Base-by-base conservation (phyloP, 352 stramenopile species). In the Phytophthora vignae region DNA sequence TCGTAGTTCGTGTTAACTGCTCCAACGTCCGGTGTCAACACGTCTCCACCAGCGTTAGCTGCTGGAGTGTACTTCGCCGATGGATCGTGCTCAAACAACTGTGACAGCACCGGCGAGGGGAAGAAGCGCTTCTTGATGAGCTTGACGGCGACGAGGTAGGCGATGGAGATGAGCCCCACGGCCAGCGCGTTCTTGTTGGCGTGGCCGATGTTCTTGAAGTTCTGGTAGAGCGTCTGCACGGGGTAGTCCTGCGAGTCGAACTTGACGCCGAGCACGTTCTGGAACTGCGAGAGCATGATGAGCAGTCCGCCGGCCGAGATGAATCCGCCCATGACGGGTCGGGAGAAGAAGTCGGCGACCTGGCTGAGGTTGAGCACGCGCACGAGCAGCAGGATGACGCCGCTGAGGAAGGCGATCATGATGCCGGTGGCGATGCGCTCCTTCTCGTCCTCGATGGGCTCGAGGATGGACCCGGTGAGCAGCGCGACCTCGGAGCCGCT, bases 321-420 rank as follows among this genome's bases (percentile, higher is more conserved):
- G 78, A 98, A 98, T 46, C 92, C 92, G 7, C 87, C 91, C 69
- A 98, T 86, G 59, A 98, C 92, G 1, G 93, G 90, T 56, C 96
- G 84, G 3, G 85, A 93, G 67, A 98, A 87, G 73, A 98, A 97
- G 58, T 92, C 90, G 12, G 88, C 89, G 49, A 98, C 77, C 54
- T 95, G 91, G 36, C 90, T 91, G 40, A 96, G 77, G 44, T 86
- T 79, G 9, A 96, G 67, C 9, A 96, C 38, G 27, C 91, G 87
- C 38, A 97, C 80, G 25, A 86, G 56, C 44, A 97, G 67, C 40
- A 96, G 81, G 73, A 90, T 86, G 52, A 87, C 40, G 11, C 92
- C 92, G 38, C 88, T 88, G 42, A 97, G 64, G 66, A 98, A 95
- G 22, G 82, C 64, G n/a, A 78, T 66, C 40, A 86, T 68, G 60